Evolutionary conservation across 495 filamentous ascomycete species (phyloP), one percentile per base, ranked within the genome.

Genomic region (Amniculicola lignicola): DNA sequence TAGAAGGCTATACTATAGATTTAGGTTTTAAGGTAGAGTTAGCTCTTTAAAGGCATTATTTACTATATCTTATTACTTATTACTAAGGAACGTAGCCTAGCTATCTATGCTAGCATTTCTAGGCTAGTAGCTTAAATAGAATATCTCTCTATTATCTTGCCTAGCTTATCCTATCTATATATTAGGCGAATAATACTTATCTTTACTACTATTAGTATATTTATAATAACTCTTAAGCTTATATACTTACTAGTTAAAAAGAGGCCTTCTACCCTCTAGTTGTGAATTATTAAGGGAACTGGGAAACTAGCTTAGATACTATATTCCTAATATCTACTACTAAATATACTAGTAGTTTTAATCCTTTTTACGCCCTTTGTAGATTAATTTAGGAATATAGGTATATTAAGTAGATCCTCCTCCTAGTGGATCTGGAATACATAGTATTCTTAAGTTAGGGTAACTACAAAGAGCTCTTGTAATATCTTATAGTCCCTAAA

Each of bases 301-400:
- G n/a, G n/a, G n/a, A n/a, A n/a, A n/a, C n/a, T n/a, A n/a, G n/a
- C n/a, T n/a, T n/a, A n/a, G n/a, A n/a, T n/a, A n/a, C n/a, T n/a
- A n/a, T n/a, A n/a, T n/a, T n/a, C n/a, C n/a, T n/a, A n/a, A n/a
- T 43, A 12, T 43, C 15, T 19, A 6, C 40, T 43, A 6, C 40
- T n/a, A 43, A 43, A 43, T 23, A n/a, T 22, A 43, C 40, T n/a
- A n/a, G 40, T 22, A n/a, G 3, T 43, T 21, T 43, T n/a, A 21
- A 43, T 43, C 40, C 40, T 43, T 43, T 43, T 43, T 43, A n/a
- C 40, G 40, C 40, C 40, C 40, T 43, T 43, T 43, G 40, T 21
- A 24, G 40, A 43, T 43, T 43, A n/a, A 43, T 21, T 43, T 24
- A 21, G 4, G 40, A 43, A 21, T 3, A 43, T 4, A n/a, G 40